Evolutionary conservation across 1,284 basidiomycete genomes (phyloP).

Genomic region (Pisolithus thermaeus): DNA sequence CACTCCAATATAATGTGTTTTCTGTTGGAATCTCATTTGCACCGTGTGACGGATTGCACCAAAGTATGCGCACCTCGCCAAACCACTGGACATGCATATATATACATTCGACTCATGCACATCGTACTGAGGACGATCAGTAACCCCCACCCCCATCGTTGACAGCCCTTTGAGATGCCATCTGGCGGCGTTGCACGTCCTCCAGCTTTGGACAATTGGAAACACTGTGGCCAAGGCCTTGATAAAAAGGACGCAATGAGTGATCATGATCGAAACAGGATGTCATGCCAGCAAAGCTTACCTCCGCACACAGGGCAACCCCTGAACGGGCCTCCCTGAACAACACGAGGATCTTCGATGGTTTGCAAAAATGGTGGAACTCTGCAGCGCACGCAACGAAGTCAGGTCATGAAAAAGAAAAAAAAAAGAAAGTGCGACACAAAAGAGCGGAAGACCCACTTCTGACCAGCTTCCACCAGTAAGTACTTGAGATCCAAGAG

Average conservation of each 20-base stretch:
- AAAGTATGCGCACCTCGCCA: neutral
- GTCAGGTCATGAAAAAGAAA: constrained; percentile 1
- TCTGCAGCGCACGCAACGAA: constrained; percentile 36
- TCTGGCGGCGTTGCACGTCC: constrained; percentile 83
- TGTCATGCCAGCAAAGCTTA: constrained; percentile 23
- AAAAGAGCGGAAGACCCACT: constrained; percentile 43
- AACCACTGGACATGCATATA: constrained; percentile 9
- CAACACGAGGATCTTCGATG: constrained; percentile 87
- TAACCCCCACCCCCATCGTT: constrained; percentile 61
- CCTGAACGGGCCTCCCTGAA: constrained; percentile 68
- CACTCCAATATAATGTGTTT: constrained; percentile 31
- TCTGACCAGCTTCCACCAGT: constrained; percentile 95
- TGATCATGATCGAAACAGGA: neutral
- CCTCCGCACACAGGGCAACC: constrained; percentile 98
- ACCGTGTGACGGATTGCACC: neutral
- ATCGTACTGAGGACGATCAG: neutral
- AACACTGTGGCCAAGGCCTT: constrained; percentile 89
- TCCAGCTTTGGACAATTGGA: constrained; percentile 96
- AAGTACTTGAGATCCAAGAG: constrained; percentile 96
- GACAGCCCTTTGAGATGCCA: constrained; percentile 74
- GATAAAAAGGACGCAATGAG: constrained; percentile 6
- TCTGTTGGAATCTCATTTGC: neutral
- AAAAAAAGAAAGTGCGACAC: neutral
- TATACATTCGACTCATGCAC: neutral
- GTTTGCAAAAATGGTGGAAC: constrained; percentile 93